These are phyloP conservation scores for Ocimum tenuiflorum DNA, from an alignment of 257 asterid genomes.

Conservation along the genomic window DNA sequence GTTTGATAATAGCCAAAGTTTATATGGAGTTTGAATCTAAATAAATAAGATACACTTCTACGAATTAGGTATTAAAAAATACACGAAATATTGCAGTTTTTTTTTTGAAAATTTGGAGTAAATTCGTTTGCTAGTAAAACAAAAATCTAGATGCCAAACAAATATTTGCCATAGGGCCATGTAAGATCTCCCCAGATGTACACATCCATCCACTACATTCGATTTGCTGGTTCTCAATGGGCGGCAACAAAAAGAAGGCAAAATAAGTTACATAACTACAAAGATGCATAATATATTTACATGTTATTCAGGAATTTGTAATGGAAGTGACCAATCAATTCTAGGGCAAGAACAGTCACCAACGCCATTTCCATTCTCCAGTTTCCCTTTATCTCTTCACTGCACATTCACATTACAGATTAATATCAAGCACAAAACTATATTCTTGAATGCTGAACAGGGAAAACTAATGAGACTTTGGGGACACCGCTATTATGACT, in stretches of 20 bases:
- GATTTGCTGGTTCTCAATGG: slow-evolving; percentile 38
- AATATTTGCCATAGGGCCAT: too few relatives aligned
- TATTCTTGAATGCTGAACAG: neutral
- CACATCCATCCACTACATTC: too few relatives aligned
- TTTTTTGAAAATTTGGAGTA: too few relatives aligned
- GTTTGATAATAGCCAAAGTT: too few relatives aligned
- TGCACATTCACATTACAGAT: neutral
- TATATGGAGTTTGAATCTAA: too few relatives aligned
- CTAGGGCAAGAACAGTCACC: slow-evolving; percentile 42
- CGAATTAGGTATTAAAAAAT: too few relatives aligned
- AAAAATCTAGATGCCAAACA: too few relatives aligned
- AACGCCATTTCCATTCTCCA: slow-evolving; percentile 37
- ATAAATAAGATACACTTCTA: too few relatives aligned
- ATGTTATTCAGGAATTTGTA: neutral
- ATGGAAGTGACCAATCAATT: neutral
- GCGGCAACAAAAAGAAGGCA: slow-evolving; percentile 23
- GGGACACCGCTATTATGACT: neutral
- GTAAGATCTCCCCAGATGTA: too few relatives aligned
- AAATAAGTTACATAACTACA: slow-evolving; percentile 21
- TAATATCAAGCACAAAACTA: neutral
- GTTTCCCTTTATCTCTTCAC: neutral
- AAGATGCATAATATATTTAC: neutral
- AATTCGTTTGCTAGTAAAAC: too few relatives aligned
- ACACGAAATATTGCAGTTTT: too few relatives aligned
- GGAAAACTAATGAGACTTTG: neutral